These are phyloP conservation scores for Solanum dulcamara DNA, from an alignment of 257 asterid genomes.

Conservation along the genomic window DNA sequence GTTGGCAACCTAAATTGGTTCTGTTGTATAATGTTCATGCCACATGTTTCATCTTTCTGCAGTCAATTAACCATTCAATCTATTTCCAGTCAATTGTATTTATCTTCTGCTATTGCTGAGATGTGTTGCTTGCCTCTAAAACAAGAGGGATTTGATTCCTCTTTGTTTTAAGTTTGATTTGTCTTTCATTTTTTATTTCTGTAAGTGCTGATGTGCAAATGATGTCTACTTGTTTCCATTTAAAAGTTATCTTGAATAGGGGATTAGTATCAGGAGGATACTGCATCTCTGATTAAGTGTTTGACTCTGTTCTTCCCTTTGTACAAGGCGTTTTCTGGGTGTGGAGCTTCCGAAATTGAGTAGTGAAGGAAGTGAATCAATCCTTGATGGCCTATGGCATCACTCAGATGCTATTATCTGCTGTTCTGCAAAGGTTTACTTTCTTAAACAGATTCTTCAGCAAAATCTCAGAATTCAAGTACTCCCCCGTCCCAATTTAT, in stretches of 20 bases:
- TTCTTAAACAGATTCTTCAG: background rate
- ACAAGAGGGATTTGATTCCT: background rate
- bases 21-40: background rate
- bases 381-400: constrained; percentile 65
- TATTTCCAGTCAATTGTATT: background rate
- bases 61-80: background rate
- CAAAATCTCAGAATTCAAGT: background rate
- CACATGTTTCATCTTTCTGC: background rate
- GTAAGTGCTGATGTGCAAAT: background rate
- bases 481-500: background rate
- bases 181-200: background rate
- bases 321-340: constrained; percentile 51
- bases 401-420: constrained; percentile 77
- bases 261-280: background rate
- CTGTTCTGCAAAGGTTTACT: constrained; percentile 63
- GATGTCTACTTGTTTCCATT: background rate
- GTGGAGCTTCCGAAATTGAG: constrained; percentile 52
- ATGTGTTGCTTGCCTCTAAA: background rate
- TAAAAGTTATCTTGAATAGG: background rate
- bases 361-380: constrained; percentile 53
- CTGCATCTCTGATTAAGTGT: background rate
- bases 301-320: background rate
- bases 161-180: background rate
- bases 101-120: background rate
- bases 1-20: background rate